These are phyloP conservation scores for Euphorbia pulcherrima DNA, from an alignment of 345 rosid species.

Conservation along the genomic window DNA sequence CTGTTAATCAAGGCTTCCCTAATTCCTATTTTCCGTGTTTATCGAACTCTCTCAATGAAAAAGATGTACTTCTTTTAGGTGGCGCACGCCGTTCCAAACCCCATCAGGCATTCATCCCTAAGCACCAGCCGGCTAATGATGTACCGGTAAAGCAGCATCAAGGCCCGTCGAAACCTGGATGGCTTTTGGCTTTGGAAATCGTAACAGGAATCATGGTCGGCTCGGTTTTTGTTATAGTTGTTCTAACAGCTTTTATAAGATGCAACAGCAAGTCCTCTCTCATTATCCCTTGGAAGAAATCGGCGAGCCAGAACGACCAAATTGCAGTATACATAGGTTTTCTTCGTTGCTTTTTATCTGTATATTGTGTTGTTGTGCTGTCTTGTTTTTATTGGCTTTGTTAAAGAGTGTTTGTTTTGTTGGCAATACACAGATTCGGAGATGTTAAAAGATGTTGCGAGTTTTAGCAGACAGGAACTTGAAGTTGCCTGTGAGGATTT, in stretches of 20 bases:
- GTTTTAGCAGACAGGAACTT: slow-evolving; percentile 85
- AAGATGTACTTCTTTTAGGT: slow-evolving; percentile 35
- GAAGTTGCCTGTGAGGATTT: slow-evolving; percentile 99
- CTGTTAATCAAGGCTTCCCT: slow-evolving; percentile 22
- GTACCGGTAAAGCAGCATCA: slow-evolving; percentile 40
- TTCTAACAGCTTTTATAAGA: slow-evolving; percentile 60
- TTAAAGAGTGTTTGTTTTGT: background rate
- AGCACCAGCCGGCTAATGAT: slow-evolving; percentile 44
- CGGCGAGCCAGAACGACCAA: slow-evolving; percentile 71
- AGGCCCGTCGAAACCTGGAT: slow-evolving; percentile 57
- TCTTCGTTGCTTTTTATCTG: slow-evolving; percentile 22
- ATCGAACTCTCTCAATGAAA: background rate
- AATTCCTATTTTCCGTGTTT: background rate
- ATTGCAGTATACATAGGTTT: slow-evolving; percentile 65
- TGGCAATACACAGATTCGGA: slow-evolving; percentile 61
- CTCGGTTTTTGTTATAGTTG: slow-evolving; percentile 51
- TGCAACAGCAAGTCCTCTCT: slow-evolving; percentile 73
- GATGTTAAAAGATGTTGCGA: slow-evolving; percentile 70
- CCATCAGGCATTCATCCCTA: slow-evolving; percentile 38
- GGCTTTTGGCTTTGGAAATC: slow-evolving; percentile 83
- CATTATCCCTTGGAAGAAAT: slow-evolving; percentile 97
- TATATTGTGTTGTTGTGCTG: slow-evolving; percentile 1
- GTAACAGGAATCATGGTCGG: slow-evolving; percentile 81
- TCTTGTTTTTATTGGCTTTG: background rate
- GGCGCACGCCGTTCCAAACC: slow-evolving; percentile 38